Percentiles rank a stretch among this genome's conserved stretches.
These are phyloP conservation scores for Fomitopsis pinicola DNA, from an alignment of 1,284 basidiomycete genomes.

Conservation along the genomic window DNA sequence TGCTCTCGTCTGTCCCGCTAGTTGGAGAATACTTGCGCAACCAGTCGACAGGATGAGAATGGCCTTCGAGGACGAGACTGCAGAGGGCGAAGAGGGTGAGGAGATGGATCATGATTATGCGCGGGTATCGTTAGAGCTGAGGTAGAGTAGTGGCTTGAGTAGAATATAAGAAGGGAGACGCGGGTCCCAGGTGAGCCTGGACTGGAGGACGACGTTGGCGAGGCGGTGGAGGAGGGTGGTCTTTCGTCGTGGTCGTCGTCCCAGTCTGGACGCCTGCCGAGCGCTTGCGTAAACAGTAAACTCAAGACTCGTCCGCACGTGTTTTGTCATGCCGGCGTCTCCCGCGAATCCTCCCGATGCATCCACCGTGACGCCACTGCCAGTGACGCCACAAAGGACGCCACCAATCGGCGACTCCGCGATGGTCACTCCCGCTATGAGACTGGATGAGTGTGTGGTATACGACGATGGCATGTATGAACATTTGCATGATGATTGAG, in stretches of 20 bases:
- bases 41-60: constrained; percentile 23
- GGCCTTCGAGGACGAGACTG: constrained; percentile 10
- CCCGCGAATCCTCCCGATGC: background rate
- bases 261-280: background rate
- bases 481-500: background rate
- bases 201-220: background rate
- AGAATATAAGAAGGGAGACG: background rate
- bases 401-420: background rate
- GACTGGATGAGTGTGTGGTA: no score
- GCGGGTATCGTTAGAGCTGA: background rate
- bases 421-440: background rate
- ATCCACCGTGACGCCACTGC: background rate
- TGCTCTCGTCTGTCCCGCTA: constrained; percentile 22
- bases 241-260: background rate
- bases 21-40: constrained; percentile 22
- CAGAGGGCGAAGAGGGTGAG: constrained; percentile 16
- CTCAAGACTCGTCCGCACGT: background rate
- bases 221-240: background rate
- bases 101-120: constrained; percentile 14
- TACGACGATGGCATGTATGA: background rate
- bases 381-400: background rate
- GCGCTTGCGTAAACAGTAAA: background rate
- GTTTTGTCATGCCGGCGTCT: background rate
- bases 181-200: background rate
- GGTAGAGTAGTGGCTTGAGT: background rate